phyloP scores from a whole-genome alignment of 2,329 filamentous ascomycete species.

The Dactylellina leptospora region DNA sequence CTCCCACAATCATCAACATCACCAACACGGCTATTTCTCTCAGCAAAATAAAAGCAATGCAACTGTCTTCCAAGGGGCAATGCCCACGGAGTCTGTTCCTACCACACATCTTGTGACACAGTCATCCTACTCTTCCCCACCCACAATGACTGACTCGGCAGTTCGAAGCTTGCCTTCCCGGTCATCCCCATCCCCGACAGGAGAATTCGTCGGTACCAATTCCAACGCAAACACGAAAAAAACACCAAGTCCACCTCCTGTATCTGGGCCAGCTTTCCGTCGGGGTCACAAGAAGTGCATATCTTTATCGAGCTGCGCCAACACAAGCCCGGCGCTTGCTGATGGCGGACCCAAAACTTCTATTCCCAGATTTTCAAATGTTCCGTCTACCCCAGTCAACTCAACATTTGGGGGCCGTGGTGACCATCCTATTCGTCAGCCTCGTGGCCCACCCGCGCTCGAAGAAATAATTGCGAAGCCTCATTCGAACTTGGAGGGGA shows the following conservation, averaged over 20 bases:
- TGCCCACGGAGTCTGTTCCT: not conserved
- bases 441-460: slow-evolving; percentile 86
- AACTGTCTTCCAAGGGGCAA: not conserved
- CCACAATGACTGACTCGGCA: not conserved
- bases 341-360: slow-evolving; percentile 67
- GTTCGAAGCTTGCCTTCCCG: slow-evolving; percentile 14
- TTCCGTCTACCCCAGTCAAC: slow-evolving; percentile 81
- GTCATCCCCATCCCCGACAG: slow-evolving; percentile 38
- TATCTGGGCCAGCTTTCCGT: slow-evolving; percentile 30
- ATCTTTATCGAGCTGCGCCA: slow-evolving; percentile 72
- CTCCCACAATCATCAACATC: not conserved
- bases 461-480: slow-evolving; percentile 91
- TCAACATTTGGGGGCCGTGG: slow-evolving; percentile 93
- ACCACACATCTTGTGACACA: slow-evolving; percentile 11
- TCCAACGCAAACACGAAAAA: slow-evolving; percentile 8
- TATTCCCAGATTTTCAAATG: slow-evolving; percentile 79
- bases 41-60: slow-evolving; percentile 22
- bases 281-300: slow-evolving; percentile 85
- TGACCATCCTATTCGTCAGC: slow-evolving; percentile 92
- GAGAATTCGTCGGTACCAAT: slow-evolving; percentile 2
- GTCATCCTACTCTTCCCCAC: slow-evolving; percentile 15
- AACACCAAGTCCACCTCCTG: slow-evolving; percentile 41
- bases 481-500: slow-evolving; percentile 91
- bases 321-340: slow-evolving; percentile 66
- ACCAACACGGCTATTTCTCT: slow-evolving; percentile 7